A percentile compares a stretch with the other conserved stretches of the same genome.
Conservation (phyloP, 2,329 filamentous ascomycete genomes). For the Colletotrichum sojae region DNA sequence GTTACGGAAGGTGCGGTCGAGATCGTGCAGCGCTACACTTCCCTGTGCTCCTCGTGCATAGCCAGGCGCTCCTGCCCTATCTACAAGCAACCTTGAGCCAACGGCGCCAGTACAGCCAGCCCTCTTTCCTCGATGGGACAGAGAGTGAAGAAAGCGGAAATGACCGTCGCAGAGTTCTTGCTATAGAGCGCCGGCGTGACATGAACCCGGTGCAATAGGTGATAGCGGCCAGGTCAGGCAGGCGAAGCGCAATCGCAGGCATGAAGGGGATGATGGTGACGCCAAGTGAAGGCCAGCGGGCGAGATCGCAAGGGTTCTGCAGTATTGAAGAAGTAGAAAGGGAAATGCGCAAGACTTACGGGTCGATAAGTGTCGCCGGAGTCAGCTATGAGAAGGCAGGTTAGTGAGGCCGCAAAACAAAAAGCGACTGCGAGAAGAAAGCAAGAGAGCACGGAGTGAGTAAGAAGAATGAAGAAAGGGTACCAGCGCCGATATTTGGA, state of each 20-base stretch:
- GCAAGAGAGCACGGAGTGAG: conserved; percentile 40
- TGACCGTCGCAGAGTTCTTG: too few relatives aligned
- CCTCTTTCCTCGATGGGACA: too few relatives aligned
- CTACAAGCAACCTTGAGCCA: too few relatives aligned
- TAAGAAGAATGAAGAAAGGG: conserved; percentile 45
- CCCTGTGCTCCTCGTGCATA: too few relatives aligned
- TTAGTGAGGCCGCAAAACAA: conserved; percentile 56
- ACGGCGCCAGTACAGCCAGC: too few relatives aligned
- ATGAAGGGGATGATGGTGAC: background rate
- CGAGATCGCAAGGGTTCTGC: background rate
- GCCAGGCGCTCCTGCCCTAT: too few relatives aligned
- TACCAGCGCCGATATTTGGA: conserved; percentile 41
- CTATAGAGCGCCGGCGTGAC: too few relatives aligned
- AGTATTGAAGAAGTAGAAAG: background rate
- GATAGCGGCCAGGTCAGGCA: too few relatives aligned
- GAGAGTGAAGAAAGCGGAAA: too few relatives aligned
- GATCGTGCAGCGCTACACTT: too few relatives aligned
- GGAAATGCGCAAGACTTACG: conserved; percentile 58
- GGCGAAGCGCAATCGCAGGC: background rate
- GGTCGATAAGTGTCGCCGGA: conserved; percentile 73
- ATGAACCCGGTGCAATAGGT: too few relatives aligned
- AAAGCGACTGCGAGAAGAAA: conserved; percentile 29
- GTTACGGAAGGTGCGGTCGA: too few relatives aligned
- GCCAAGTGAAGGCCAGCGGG: background rate
- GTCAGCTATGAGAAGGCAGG: conserved; percentile 63